These are phyloP conservation scores for Erysimum cheiranthoides DNA, from an alignment of 345 rosid genomes.

Conservation along the genomic window DNA sequence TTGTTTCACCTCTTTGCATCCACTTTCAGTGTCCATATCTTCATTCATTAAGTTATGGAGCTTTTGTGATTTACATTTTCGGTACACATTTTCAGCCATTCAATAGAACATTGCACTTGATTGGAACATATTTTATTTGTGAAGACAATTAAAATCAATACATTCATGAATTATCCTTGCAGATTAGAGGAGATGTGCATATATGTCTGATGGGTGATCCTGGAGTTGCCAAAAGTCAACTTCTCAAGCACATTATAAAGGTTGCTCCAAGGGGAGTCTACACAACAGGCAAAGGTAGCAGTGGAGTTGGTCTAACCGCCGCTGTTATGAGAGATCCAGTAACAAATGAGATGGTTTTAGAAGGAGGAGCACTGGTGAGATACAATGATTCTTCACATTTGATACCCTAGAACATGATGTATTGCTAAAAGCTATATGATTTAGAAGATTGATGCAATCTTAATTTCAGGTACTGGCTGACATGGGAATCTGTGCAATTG, in stretches of 20 bases:
- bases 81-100: background rate
- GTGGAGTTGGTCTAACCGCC: slow-evolving; percentile 99
- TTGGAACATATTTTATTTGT: slow-evolving; percentile 1
- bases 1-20: background rate
- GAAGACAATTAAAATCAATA: slow-evolving; percentile 3
- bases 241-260: slow-evolving; percentile 95
- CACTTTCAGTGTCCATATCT: slow-evolving; percentile 13
- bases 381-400: background rate
- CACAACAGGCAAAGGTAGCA: slow-evolving; percentile 97
- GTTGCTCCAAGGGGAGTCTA: slow-evolving; percentile 96
- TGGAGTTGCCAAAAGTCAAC: slow-evolving; percentile 99
- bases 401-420: background rate
- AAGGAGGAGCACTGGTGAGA: slow-evolving; percentile 98
- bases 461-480: slow-evolving; percentile 90
- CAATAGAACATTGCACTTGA: slow-evolving; percentile 2
- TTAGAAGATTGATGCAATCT: slow-evolving; percentile 20
- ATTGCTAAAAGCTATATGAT: slow-evolving; percentile 26
- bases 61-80: background rate
- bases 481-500: slow-evolving; percentile 99
- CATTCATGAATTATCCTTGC: slow-evolving; percentile 41
- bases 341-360: slow-evolving; percentile 96
- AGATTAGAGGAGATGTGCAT: slow-evolving; percentile 98
- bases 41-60: slow-evolving; percentile 25
- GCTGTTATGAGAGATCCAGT: slow-evolving; percentile 97
- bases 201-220: slow-evolving; percentile 99